These are phyloP conservation scores for Lactuca saligna DNA, from an alignment of 129 eudicot genomes.

Conservation along the genomic window DNA sequence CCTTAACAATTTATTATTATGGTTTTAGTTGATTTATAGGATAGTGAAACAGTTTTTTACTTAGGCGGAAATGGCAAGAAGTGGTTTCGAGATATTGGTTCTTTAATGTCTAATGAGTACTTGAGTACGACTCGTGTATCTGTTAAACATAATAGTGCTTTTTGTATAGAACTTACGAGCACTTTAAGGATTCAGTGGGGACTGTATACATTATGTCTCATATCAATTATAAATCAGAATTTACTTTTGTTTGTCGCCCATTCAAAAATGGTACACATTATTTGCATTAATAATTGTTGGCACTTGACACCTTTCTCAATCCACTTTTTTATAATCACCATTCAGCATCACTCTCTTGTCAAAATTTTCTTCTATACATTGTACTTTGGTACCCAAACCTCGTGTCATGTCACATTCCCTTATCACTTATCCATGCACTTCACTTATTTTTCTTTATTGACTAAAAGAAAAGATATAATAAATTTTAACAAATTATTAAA, in stretches of 20 bases:
- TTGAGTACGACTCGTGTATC: no score
- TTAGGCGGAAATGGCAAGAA: no score
- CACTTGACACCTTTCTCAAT: slow-evolving; percentile 14
- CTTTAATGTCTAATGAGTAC: no score
- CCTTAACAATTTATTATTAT: neutral
- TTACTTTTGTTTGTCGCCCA: slow-evolving; percentile 16
- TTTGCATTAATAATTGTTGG: slow-evolving; percentile 24
- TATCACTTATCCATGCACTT: slow-evolving; percentile 12
- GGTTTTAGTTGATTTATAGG: neutral
- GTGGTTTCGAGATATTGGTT: no score
- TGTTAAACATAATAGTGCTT: no score
- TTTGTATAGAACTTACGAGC: no score
- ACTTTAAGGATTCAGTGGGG: no score
- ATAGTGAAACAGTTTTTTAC: no score
- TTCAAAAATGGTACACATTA: slow-evolving; percentile 8
- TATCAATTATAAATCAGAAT: neutral
- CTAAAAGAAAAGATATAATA: neutral
- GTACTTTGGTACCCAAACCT: slow-evolving; percentile 22
- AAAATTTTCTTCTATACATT: neutral
- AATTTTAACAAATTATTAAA: neutral
- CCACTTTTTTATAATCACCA: slow-evolving; percentile 14
- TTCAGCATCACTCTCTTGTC: slow-evolving; percentile 12
- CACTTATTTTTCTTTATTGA: neutral
- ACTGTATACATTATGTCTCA: no score
- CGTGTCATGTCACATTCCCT: slow-evolving; percentile 21